Evolutionary conservation across 768 basidiomycete species (phyloP).

Genomic region (Serendipita indica): DNA sequence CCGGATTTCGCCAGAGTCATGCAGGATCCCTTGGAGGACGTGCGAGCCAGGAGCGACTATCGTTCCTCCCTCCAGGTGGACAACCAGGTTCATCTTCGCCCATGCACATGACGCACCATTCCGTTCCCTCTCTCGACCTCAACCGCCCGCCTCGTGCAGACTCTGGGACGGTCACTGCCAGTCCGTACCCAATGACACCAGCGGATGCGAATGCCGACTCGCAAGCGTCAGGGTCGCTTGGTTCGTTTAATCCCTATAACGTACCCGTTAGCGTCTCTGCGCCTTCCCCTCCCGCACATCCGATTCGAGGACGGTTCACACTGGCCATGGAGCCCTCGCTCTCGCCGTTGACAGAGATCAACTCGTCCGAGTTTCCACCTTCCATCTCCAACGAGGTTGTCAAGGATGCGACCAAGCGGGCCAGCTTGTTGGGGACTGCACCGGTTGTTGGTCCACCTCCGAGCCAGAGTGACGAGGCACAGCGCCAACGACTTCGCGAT

Average conservation of each 20-base stretch:
- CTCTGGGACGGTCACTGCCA: background rate
- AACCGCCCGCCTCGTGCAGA: background rate
- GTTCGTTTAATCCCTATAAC: background rate
- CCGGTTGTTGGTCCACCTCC: too few species aligned
- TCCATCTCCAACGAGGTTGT: background rate
- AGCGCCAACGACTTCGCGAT: too few species aligned
- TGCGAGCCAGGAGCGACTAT: background rate
- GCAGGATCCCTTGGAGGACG: background rate
- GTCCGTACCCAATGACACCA: background rate
- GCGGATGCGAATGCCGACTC: background rate
- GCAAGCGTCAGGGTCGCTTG: background rate
- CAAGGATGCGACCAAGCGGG: too few species aligned
- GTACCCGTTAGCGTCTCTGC: background rate
- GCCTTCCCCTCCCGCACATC: background rate
- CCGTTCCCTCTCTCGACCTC: background rate
- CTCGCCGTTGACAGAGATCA: background rate
- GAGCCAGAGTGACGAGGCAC: too few species aligned
- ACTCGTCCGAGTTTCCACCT: background rate
- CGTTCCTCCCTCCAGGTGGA: background rate
- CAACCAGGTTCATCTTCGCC: background rate
- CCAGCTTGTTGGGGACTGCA: too few species aligned
- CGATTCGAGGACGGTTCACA: background rate
- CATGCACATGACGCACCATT: background rate
- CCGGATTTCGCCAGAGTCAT: too few species aligned
- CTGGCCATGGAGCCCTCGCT: background rate